These are phyloP conservation scores for Zopfia rhizophila DNA, from an alignment of 2,329 filamentous ascomycete species.

Conservation along the genomic window DNA sequence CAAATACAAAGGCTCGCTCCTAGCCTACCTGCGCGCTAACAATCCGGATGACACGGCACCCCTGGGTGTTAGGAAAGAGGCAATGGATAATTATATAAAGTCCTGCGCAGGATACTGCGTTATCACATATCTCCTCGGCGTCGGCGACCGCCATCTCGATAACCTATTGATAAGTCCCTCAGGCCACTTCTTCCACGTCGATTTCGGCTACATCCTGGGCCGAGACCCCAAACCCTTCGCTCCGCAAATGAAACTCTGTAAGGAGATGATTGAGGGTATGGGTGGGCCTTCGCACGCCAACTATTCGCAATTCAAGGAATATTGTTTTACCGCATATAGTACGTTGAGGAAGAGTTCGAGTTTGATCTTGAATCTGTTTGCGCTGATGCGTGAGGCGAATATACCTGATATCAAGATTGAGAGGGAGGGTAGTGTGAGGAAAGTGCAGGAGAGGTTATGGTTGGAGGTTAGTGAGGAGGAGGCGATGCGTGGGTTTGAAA, in stretches of 20 bases:
- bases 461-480: slow-evolving; percentile 92
- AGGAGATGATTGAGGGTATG: slow-evolving; percentile 99
- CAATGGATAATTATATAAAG: slow-evolving; percentile 93
- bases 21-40: slow-evolving; percentile 87
- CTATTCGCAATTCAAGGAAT: slow-evolving; percentile 91
- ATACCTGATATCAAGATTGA: slow-evolving; percentile 95
- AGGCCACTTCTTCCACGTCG: slow-evolving; percentile 96
- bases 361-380: slow-evolving; percentile 93
- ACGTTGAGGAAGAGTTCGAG: slow-evolving; percentile 90
- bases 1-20: slow-evolving; percentile 80
- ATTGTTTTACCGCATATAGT: slow-evolving; percentile 94
- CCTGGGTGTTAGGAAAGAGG: slow-evolving; percentile 87
- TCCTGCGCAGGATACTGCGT: slow-evolving; percentile 98
- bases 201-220: slow-evolving; percentile 97
- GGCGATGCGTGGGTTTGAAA: slow-evolving; percentile 86
- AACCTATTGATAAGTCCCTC: slow-evolving; percentile 91
- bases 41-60: slow-evolving; percentile 87
- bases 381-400: slow-evolving; percentile 96
- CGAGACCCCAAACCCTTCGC: slow-evolving; percentile 98
- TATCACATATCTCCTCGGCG: slow-evolving; percentile 96
- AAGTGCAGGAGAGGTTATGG: slow-evolving; percentile 94
- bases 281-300: slow-evolving; percentile 83
- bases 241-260: slow-evolving; percentile 94
- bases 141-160: slow-evolving; percentile 94
- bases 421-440: slow-evolving; percentile 91